A percentile compares a stretch with the other conserved stretches of the same genome.
Conservation (phyloP, 352 stramenopile genomes). For the Pythium grandisporangium region DNA sequence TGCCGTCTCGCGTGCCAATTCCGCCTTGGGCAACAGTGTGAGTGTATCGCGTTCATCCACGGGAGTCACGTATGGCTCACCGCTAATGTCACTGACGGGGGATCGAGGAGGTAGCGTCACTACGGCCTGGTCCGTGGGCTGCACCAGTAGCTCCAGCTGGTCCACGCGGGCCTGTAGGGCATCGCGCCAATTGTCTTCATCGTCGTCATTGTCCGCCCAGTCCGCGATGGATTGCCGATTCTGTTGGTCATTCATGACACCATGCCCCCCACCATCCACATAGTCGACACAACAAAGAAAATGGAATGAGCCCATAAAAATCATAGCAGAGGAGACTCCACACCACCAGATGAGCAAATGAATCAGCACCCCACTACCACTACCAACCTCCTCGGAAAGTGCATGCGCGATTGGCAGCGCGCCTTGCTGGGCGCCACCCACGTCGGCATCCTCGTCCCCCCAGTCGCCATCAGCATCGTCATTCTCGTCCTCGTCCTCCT, state of each 20-base stretch:
- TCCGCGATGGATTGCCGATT: slow-evolving; percentile 55
- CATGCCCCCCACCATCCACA: too few relatives aligned
- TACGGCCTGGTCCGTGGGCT: slow-evolving; percentile 19
- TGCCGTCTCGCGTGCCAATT: too few relatives aligned
- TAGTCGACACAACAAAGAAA: background rate
- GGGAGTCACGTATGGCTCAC: slow-evolving; percentile 7
- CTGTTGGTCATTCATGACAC: too few relatives aligned
- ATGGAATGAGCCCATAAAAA: too few relatives aligned
- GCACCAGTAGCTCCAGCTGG: slow-evolving; percentile 56
- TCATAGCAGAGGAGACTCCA: too few relatives aligned
- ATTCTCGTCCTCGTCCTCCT: slow-evolving; percentile 10
- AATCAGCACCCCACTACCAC: slow-evolving; percentile 1
- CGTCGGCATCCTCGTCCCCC: slow-evolving; percentile 29
- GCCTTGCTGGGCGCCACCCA: slow-evolving; percentile 6
- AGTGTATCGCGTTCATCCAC: slow-evolving; percentile 17
- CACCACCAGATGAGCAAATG: background rate
- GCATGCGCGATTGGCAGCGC: background rate
- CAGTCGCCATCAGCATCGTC: slow-evolving; percentile 42
- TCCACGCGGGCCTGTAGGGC: slow-evolving; percentile 68
- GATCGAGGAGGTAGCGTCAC: too few relatives aligned
- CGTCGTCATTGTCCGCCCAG: slow-evolving; percentile 70
- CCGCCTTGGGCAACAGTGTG: slow-evolving; percentile 15
- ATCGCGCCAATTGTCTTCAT: slow-evolving; percentile 76
- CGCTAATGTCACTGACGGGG: slow-evolving; percentile 5
- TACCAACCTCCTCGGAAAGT: slow-evolving; percentile 1